These are phyloP conservation scores for Leptographium procerum DNA, from an alignment of 2,329 filamentous ascomycete species.

Conservation along the genomic window DNA sequence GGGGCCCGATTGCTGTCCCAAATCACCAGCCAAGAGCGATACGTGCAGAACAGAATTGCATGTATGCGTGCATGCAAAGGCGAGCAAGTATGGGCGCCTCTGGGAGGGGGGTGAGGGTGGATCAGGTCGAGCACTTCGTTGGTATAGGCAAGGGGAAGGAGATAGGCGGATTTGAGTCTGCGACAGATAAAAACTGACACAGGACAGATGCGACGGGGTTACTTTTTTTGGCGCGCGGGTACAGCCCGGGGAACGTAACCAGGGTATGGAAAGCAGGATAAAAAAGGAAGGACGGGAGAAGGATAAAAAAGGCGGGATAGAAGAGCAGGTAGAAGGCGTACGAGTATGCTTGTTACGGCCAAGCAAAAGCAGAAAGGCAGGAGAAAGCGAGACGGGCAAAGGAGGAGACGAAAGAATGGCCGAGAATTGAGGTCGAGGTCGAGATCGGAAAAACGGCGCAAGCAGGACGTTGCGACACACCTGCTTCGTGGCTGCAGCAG, in stretches of 20 bases:
- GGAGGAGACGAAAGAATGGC: neutral
- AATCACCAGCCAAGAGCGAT: neutral
- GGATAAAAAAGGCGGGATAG: neutral
- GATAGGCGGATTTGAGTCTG: conserved; percentile 24
- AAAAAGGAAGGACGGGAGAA: neutral
- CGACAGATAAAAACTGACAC: conserved; percentile 18
- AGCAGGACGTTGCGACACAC: neutral
- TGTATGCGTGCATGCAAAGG: neutral
- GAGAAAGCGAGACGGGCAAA: neutral
- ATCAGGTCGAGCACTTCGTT: neutral
- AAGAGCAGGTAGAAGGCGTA: neutral
- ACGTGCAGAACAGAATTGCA: neutral
- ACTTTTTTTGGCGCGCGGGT: neutral
- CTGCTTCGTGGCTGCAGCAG: neutral
- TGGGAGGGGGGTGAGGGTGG: neutral
- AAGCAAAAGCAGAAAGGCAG: neutral
- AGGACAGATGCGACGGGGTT: conserved; percentile 8
- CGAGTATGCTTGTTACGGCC: neutral
- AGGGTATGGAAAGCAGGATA: neutral
- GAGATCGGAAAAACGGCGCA: neutral
- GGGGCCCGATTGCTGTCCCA: neutral
- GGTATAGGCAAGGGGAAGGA: conserved; percentile 14
- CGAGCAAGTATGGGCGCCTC: neutral
- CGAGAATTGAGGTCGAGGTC: neutral
- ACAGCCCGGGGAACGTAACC: neutral